These are phyloP conservation scores for Fusarium oligoseptatum DNA, from an alignment of 2,329 filamentous ascomycete genomes.

Conservation along the genomic window DNA sequence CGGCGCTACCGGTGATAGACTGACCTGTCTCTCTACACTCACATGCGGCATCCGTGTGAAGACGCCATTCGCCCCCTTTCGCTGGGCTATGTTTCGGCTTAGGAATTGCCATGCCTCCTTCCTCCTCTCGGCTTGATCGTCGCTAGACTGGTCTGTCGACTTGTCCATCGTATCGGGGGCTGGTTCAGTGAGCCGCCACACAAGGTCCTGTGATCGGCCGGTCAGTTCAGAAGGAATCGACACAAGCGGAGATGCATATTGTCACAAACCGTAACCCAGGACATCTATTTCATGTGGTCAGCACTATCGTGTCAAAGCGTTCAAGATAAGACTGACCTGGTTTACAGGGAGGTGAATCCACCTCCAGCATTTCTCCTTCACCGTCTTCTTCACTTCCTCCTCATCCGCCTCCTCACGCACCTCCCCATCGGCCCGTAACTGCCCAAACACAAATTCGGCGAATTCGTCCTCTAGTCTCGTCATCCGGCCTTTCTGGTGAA, in stretches of 20 bases:
- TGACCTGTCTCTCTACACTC: neutral
- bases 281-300: neutral
- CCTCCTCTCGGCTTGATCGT: neutral
- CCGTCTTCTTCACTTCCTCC: neutral
- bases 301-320: neutral
- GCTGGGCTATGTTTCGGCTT: neutral
- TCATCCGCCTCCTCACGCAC: neutral
- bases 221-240: neutral
- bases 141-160: neutral
- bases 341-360: slow-evolving; percentile 28
- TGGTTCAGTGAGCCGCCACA: slow-evolving; percentile 3
- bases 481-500: neutral
- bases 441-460: neutral
- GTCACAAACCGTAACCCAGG: slow-evolving; percentile 11
- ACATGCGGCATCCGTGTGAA: slow-evolving; percentile 5
- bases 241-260: neutral
- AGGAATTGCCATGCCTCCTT: slow-evolving; percentile 9
- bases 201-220: neutral
- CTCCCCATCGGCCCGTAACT: neutral
- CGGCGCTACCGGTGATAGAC: neutral
- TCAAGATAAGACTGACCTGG: neutral
- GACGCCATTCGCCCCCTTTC: neutral
- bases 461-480: neutral
- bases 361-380: slow-evolving; percentile 6
- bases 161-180: no score